A percentile compares a stretch with the other conserved stretches of the same genome.
Evolutionary conservation across 768 basidiomycete genomes (phyloP).

Genomic region (Phanerochaete sordida): DNA sequence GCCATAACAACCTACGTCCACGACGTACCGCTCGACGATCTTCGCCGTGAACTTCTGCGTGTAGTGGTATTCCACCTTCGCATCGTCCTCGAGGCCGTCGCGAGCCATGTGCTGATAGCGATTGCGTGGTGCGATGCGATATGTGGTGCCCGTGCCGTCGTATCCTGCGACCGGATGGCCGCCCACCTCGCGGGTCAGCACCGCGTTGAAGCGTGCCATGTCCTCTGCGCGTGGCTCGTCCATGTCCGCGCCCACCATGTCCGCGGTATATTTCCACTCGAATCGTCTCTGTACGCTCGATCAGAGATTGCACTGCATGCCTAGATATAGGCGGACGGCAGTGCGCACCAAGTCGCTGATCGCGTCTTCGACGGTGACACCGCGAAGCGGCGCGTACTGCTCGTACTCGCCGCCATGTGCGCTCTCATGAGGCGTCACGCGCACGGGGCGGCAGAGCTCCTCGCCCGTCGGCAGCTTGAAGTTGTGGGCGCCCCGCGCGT

Average conservation of each 20-base stretch:
- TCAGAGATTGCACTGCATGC: background rate
- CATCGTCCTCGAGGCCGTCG: slow-evolving; percentile 18
- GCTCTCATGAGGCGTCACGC: slow-evolving; percentile 16
- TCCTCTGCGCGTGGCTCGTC: slow-evolving; percentile 31
- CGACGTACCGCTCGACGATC: slow-evolving; percentile 47
- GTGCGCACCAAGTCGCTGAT: slow-evolving; percentile 63
- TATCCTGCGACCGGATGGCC: background rate
- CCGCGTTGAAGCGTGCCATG: slow-evolving; percentile 46
- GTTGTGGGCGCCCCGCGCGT: slow-evolving; percentile 32
- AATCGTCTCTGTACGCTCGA: slow-evolving; percentile 47
- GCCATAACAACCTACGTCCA: background rate
- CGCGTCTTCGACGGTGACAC: slow-evolving; percentile 61
- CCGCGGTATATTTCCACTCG: slow-evolving; percentile 55
- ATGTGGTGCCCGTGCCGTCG: slow-evolving; percentile 32
- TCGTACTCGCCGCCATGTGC: background rate
- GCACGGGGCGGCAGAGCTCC: slow-evolving; percentile 37
- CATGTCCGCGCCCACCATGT: slow-evolving; percentile 22
- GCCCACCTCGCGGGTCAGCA: slow-evolving; percentile 6
- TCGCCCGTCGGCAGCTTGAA: slow-evolving; percentile 43
- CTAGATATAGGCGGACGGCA: background rate
- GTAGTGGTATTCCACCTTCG: slow-evolving; percentile 52
- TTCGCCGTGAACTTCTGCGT: slow-evolving; percentile 38
- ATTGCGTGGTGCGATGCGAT: slow-evolving; percentile 40
- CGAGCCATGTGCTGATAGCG: slow-evolving; percentile 41
- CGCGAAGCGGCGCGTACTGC: slow-evolving; percentile 50